Percentiles rank a stretch among this genome's conserved stretches.
Conservation (phyloP, 352 stramenopile species). For the Phytopythium aichiense region DNA sequence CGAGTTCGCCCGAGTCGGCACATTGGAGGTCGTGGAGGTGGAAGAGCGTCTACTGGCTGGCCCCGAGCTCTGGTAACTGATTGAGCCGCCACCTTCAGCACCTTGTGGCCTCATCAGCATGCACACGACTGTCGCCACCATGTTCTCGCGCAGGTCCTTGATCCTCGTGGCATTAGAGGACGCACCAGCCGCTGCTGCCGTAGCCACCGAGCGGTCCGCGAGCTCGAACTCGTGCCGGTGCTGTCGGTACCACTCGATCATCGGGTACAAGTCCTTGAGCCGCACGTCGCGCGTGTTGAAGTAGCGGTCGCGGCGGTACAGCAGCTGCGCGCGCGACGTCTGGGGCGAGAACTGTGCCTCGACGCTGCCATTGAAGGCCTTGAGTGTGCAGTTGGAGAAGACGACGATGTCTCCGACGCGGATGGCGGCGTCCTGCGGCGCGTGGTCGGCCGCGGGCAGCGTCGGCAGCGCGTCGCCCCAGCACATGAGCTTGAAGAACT, state of each 20-base stretch:
- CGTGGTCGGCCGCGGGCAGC: slow-evolving; percentile 31
- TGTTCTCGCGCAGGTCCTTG: slow-evolving; percentile 50
- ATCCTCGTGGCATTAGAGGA: slow-evolving; percentile 20
- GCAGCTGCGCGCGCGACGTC: slow-evolving; percentile 44
- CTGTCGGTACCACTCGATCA: slow-evolving; percentile 70
- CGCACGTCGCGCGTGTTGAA: slow-evolving; percentile 50
- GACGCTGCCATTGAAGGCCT: slow-evolving; percentile 39
- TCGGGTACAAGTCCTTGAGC: slow-evolving; percentile 50
- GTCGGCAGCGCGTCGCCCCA: slow-evolving; percentile 41
- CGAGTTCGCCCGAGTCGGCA: neutral
- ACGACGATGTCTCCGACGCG: slow-evolving; percentile 54
- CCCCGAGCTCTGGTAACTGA: neutral
- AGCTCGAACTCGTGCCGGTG: slow-evolving; percentile 39
- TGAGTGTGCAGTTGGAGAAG: slow-evolving; percentile 46
- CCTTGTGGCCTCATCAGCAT: slow-evolving; percentile 16
- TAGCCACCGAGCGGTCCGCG: neutral
- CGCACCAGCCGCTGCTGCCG: neutral
- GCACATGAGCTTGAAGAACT: slow-evolving; percentile 54
- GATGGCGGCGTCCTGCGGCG: slow-evolving; percentile 24
- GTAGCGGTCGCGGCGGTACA: slow-evolving; percentile 56
- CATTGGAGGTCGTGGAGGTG: neutral
- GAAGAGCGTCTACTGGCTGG: neutral
- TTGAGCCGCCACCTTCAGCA: neutral
- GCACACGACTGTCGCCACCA: slow-evolving; percentile 46
- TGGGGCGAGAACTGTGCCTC: slow-evolving; percentile 44